These are phyloP conservation scores for Borealophlyctis nickersoniae DNA, from an alignment of 192 early-diverging fungal species.

Conservation along the genomic window DNA sequence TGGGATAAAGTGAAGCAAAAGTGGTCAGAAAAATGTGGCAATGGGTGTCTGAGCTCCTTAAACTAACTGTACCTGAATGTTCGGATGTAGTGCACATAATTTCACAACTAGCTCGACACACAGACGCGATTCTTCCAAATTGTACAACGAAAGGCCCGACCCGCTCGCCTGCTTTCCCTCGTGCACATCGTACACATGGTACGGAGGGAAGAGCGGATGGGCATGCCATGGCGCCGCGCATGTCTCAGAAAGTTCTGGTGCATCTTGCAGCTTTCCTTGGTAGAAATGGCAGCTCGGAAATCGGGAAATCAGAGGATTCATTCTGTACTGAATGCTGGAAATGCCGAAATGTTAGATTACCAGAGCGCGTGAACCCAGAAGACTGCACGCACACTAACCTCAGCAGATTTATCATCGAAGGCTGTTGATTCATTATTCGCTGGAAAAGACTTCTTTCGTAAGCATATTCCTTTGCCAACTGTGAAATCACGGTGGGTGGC, in stretches of 20 bases:
- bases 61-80: no score
- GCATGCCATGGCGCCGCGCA: slow-evolving; percentile 74
- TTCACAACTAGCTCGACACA: slow-evolving; percentile 66
- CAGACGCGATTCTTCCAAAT: slow-evolving; percentile 73
- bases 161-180: slow-evolving; percentile 64
- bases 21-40: no score
- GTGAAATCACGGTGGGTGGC: slow-evolving; percentile 85
- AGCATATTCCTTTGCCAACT: slow-evolving; percentile 55
- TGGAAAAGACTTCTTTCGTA: slow-evolving; percentile 92
- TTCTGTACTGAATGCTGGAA: slow-evolving; percentile 89
- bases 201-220: slow-evolving; percentile 63
- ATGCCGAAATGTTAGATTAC: background rate
- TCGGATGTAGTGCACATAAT: no score
- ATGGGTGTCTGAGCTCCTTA: no score
- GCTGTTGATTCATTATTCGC: slow-evolving; percentile 68
- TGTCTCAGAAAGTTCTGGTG: slow-evolving; percentile 59
- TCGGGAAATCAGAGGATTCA: slow-evolving; percentile 87
- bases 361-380: background rate
- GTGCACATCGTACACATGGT: slow-evolving; percentile 71
- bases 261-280: slow-evolving; percentile 68
- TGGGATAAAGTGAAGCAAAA: no score
- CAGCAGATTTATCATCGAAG: slow-evolving; percentile 68
- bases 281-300: slow-evolving; percentile 85
- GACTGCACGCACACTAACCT: slow-evolving; percentile 33
- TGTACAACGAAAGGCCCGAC: slow-evolving; percentile 66